Conservation (phyloP, 2,329 filamentous ascomycete species). For the Hypoxylon sp. region DNA sequence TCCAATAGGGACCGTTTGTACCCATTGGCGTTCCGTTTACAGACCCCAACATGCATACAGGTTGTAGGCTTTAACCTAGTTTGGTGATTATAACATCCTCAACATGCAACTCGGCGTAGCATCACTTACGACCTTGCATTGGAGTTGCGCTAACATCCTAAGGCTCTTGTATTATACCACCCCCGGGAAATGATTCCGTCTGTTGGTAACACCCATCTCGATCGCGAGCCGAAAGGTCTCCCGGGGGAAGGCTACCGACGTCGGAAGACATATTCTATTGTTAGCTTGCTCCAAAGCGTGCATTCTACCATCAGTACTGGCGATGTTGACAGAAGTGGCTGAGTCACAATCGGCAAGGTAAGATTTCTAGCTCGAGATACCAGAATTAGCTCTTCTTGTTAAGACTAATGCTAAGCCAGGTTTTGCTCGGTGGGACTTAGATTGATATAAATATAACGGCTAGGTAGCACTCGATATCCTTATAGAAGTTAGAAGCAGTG, state of each 20-base stretch:
- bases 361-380: background rate
- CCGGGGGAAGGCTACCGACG: background rate
- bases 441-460: background rate
- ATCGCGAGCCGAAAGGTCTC: background rate
- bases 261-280: background rate
- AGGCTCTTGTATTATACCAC: constrained; percentile 18
- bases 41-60: constrained; percentile 37
- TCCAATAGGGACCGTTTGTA: constrained; percentile 26
- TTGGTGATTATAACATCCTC: constrained; percentile 6
- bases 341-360: background rate
- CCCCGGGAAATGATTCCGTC: constrained; percentile 7
- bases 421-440: background rate
- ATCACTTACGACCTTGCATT: constrained; percentile 20
- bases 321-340: constrained; percentile 4
- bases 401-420: background rate
- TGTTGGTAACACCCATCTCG: constrained; percentile 6
- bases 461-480: background rate
- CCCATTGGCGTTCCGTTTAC: constrained; percentile 24
- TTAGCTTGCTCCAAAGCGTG: background rate
- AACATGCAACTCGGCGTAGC: constrained; percentile 22
- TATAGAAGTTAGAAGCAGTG: background rate
- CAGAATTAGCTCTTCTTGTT: background rate
- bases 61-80: constrained; percentile 17
- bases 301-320: background rate
- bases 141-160: background rate